phyloP scores from a whole-genome alignment of 495 filamentous ascomycete genomes.

The Hypoxylon subgilvum region DNA sequence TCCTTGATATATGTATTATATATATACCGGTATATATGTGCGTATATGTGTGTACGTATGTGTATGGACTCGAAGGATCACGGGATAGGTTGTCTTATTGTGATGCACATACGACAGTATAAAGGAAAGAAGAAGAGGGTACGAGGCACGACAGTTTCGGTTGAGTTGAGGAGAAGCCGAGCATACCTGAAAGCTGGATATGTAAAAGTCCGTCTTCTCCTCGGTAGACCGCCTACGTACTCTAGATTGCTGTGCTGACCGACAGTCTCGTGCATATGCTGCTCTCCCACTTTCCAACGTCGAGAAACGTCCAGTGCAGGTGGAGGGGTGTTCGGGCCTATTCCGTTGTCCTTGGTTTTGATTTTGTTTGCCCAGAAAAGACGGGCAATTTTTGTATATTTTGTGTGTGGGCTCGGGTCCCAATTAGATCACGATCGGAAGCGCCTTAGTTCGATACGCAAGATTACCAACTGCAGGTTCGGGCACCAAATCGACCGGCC shows the following conservation, averaged over 20 bases:
- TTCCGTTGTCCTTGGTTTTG: slow-evolving; percentile 15
- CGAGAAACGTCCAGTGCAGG: slow-evolving; percentile 14
- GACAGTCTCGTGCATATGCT: slow-evolving; percentile 37
- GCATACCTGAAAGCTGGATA: slow-evolving; percentile 34
- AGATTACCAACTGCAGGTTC: slow-evolving; percentile 21
- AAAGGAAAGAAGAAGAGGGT: slow-evolving; percentile 2
- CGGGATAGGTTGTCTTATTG: background rate
- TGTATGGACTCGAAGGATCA: slow-evolving; percentile 11
- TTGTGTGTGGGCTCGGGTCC: slow-evolving; percentile 24
- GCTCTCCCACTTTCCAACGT: slow-evolving; percentile 25
- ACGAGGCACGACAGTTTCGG: slow-evolving; percentile 2
- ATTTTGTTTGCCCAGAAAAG: slow-evolving; percentile 33
- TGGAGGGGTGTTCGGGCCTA: slow-evolving; percentile 36
- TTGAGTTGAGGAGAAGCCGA: slow-evolving; percentile 20
- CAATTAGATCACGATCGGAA: slow-evolving; percentile 33
- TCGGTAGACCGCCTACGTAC: slow-evolving; percentile 33
- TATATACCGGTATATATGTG: too few species aligned
- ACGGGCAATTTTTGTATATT: too few species aligned
- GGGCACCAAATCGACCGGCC: slow-evolving; percentile 13
- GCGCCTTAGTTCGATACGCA: slow-evolving; percentile 15
- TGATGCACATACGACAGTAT: background rate
- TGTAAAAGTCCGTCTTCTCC: slow-evolving; percentile 9
- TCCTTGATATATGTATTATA: slow-evolving; percentile 24
- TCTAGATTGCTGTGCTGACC: slow-evolving; percentile 18
- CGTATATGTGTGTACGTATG: too few species aligned